phyloP scores from a whole-genome alignment of 805 yeast species.

The Blastobotrys muscicola region DNA sequence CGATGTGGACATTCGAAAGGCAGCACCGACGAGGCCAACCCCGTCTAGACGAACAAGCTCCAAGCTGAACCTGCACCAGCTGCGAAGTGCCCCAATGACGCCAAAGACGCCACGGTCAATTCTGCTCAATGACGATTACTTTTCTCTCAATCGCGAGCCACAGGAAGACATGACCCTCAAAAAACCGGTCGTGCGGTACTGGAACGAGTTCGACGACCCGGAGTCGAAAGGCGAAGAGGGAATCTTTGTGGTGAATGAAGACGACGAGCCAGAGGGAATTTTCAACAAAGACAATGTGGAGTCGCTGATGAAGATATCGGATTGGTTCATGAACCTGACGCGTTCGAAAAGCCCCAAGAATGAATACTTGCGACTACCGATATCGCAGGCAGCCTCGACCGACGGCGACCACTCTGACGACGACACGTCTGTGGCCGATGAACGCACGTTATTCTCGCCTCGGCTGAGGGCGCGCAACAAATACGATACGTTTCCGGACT shows the following conservation, averaged over 20 bases:
- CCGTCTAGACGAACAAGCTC: neutral
- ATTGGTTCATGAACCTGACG: slow-evolving; percentile 20
- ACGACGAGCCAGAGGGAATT: slow-evolving; percentile 17
- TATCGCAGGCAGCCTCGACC: slow-evolving; percentile 7
- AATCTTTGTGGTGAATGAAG: slow-evolving; percentile 28
- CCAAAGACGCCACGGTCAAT: neutral
- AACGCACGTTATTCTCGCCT: slow-evolving; percentile 7
- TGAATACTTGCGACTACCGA: slow-evolving; percentile 5
- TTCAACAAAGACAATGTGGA: slow-evolving; percentile 25
- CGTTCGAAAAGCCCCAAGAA: slow-evolving; percentile 7
- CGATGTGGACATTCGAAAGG: slow-evolving; percentile 36
- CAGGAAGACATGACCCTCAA: slow-evolving; percentile 8
- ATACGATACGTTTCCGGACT: slow-evolving; percentile 10
- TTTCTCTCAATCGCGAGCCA: neutral
- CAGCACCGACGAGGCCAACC: slow-evolving; percentile 7
- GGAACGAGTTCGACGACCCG: slow-evolving; percentile 63
- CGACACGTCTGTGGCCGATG: neutral
- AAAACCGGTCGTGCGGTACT: slow-evolving; percentile 34
- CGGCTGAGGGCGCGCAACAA: slow-evolving; percentile 6
- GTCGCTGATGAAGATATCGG: slow-evolving; percentile 23
- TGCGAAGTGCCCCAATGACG: neutral
- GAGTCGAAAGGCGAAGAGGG: slow-evolving; percentile 37
- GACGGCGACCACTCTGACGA: slow-evolving; percentile 9
- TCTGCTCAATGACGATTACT: slow-evolving; percentile 4
- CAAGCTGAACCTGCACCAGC: neutral